A percentile compares a stretch with the other conserved stretches of the same genome.
Evolutionary conservation across 2,329 filamentous ascomycete species (phyloP).

Genomic region (Atkinsonella texensis): DNA sequence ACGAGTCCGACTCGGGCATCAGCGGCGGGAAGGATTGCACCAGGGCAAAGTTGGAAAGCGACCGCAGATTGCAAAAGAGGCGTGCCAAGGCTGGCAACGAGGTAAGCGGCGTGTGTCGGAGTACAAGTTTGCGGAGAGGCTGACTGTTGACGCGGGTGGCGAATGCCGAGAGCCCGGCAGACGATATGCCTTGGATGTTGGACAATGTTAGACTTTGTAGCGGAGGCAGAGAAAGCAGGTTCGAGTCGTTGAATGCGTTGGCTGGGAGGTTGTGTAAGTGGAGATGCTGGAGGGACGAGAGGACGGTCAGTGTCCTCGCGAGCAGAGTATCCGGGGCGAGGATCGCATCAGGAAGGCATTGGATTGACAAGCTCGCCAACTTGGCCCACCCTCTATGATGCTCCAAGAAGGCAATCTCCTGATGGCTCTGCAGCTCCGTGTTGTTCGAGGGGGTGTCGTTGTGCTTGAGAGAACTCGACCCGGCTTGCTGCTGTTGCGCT

Average conservation of each 20-base stretch:
- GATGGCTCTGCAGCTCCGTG: slow-evolving; percentile 15
- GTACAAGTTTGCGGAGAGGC: slow-evolving; percentile 35
- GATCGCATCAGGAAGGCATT: slow-evolving; percentile 44
- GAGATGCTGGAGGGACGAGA: slow-evolving; percentile 46
- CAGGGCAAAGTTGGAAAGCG: slow-evolving; percentile 37
- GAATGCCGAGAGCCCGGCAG: slow-evolving; percentile 43
- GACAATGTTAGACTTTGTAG: slow-evolving; percentile 44
- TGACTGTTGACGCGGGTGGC: slow-evolving; percentile 36
- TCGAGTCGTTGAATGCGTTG: slow-evolving; percentile 44
- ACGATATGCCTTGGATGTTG: slow-evolving; percentile 43
- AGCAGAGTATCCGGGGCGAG: slow-evolving; percentile 42
- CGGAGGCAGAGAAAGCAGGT: slow-evolving; percentile 41
- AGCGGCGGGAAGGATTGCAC: slow-evolving; percentile 42
- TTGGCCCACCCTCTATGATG: slow-evolving; percentile 42
- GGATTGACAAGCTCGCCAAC: slow-evolving; percentile 44
- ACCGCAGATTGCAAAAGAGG: slow-evolving; percentile 42
- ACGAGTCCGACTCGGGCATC: slow-evolving; percentile 42
- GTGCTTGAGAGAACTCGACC: slow-evolving; percentile 11
- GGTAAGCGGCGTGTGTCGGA: slow-evolving; percentile 44
- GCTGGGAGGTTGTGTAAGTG: slow-evolving; percentile 45
- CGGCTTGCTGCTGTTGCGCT: slow-evolving; percentile 17
- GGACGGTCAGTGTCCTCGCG: slow-evolving; percentile 32
- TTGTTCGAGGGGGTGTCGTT: slow-evolving; percentile 18
- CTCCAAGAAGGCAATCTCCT: slow-evolving; percentile 34
- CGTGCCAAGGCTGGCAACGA: slow-evolving; percentile 45